Percentiles rank a stretch among this genome's conserved stretches.
Evolutionary conservation across 805 yeast species (phyloP).

Genomic region (Saccharomyces kudriavzevii): DNA sequence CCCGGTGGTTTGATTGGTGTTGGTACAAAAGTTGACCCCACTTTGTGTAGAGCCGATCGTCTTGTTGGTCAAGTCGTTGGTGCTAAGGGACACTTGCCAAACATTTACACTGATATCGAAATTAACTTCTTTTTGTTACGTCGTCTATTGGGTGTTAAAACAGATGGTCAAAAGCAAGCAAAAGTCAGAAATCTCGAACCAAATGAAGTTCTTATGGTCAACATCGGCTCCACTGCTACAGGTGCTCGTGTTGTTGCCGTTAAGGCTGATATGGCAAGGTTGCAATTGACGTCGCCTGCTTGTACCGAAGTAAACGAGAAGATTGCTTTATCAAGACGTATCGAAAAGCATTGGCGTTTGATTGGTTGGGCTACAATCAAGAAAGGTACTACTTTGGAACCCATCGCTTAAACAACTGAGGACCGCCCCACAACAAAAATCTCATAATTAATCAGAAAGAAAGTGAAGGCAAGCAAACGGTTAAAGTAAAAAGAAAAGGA

Average conservation of each 20-base stretch:
- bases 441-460: neutral
- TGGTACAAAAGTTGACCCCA: conserved; percentile 98
- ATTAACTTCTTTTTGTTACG: conserved; percentile 93
- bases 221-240: conserved; percentile 97
- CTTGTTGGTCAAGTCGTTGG: conserved; percentile 99
- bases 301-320: conserved; percentile 97
- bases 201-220: conserved; percentile 96
- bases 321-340: conserved; percentile 97
- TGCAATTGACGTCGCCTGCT: conserved; percentile 93
- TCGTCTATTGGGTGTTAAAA: conserved; percentile 95
- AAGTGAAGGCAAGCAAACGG: neutral
- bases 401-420: conserved; percentile 34
- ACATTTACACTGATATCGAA: conserved; percentile 94
- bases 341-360: conserved; percentile 98
- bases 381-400: conserved; percentile 85
- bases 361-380: conserved; percentile 99
- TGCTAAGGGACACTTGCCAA: conserved; percentile 91
- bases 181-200: conserved; percentile 90
- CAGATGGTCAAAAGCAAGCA: conserved; percentile 94
- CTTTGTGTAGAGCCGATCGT: conserved; percentile 98
- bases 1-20: conserved; percentile 99
- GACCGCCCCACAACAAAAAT: neutral
- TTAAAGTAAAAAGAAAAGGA: neutral
- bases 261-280: conserved; percentile 98
- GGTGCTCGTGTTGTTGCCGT: conserved; percentile 98